These are phyloP conservation scores for Sporothrix globosa DNA, from an alignment of 2,329 filamentous ascomycete species.

Conservation along the genomic window DNA sequence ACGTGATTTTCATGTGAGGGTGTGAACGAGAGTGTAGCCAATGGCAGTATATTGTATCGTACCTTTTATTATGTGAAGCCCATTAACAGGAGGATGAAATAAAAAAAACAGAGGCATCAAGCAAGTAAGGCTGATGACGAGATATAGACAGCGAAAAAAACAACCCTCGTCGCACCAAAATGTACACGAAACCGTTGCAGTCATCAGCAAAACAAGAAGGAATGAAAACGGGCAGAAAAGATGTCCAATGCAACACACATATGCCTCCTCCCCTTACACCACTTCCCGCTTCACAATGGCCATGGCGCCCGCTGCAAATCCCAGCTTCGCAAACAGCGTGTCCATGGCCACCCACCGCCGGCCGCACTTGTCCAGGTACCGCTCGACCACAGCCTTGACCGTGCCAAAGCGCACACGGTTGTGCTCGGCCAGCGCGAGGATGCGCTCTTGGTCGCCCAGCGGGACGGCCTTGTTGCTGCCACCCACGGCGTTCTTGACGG, in stretches of 20 bases:
- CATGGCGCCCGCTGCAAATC: slow-evolving; percentile 48
- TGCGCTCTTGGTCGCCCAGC: slow-evolving; percentile 59
- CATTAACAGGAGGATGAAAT: background rate
- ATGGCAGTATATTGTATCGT: slow-evolving; percentile 1
- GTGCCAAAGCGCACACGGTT: slow-evolving; percentile 80
- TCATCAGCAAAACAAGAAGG: slow-evolving; percentile 6
- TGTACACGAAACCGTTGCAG: slow-evolving; percentile 6
- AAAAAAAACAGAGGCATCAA: background rate
- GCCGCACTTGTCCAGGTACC: slow-evolving; percentile 86
- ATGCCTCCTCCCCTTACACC: background rate
- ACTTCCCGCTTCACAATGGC: slow-evolving; percentile 1
- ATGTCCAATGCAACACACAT: background rate
- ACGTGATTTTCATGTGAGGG: background rate
- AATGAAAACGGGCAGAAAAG: background rate
- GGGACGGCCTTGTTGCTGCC: slow-evolving; percentile 37
- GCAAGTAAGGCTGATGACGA: background rate
- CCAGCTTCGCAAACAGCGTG: slow-evolving; percentile 72
- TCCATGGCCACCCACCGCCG: slow-evolving; percentile 95
- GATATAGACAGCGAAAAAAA: background rate
- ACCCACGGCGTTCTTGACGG: slow-evolving; percentile 49
- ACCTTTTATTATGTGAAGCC: slow-evolving; percentile 12
- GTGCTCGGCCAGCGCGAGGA: slow-evolving; percentile 74
- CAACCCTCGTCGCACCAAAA: background rate
- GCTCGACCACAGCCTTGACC: slow-evolving; percentile 75
- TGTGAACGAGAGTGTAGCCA: background rate